Evolutionary conservation across 2,329 filamentous ascomycete genomes (phyloP).

Genomic region (Berkeleyomyces rouxiae): DNA sequence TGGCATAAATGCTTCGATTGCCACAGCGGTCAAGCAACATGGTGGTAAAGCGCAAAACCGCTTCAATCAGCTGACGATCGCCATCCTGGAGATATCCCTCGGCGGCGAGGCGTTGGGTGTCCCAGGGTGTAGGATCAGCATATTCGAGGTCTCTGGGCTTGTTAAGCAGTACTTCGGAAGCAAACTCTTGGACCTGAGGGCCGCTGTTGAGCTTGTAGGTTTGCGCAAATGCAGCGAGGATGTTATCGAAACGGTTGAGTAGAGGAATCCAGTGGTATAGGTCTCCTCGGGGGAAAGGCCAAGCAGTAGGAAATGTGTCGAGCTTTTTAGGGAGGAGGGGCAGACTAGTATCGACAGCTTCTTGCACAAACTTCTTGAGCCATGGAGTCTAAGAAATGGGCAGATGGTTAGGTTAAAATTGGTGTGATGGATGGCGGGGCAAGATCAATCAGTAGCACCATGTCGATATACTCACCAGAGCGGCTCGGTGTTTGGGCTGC

Average conservation of each 20-base stretch:
- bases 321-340: constrained; percentile 64
- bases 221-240: constrained; percentile 66
- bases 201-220: constrained; percentile 67
- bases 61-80: constrained; percentile 64
- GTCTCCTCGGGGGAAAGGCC: constrained; percentile 91
- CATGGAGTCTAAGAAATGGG: constrained; percentile 54
- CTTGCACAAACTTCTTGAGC: constrained; percentile 63
- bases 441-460: background rate
- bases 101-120: constrained; percentile 31
- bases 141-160: constrained; percentile 35
- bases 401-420: background rate
- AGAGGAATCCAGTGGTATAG: constrained; percentile 96
- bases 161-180: constrained; percentile 45
- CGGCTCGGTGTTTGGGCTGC: constrained; percentile 51
- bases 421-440: background rate
- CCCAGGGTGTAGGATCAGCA: constrained; percentile 21
- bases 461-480: constrained; percentile 34
- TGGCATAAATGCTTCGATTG: constrained; percentile 89
- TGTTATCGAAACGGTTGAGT: constrained; percentile 80
- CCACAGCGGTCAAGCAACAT: constrained; percentile 87
- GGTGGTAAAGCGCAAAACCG: constrained; percentile 69
- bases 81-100: constrained; percentile 57
- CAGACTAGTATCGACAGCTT: constrained; percentile 51
- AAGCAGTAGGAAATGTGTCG: constrained; percentile 65
- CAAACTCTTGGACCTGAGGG: constrained; percentile 65